phyloP scores from a whole-genome alignment of 2,329 filamentous ascomycete genomes.

The Cladosporium sp. region DNA sequence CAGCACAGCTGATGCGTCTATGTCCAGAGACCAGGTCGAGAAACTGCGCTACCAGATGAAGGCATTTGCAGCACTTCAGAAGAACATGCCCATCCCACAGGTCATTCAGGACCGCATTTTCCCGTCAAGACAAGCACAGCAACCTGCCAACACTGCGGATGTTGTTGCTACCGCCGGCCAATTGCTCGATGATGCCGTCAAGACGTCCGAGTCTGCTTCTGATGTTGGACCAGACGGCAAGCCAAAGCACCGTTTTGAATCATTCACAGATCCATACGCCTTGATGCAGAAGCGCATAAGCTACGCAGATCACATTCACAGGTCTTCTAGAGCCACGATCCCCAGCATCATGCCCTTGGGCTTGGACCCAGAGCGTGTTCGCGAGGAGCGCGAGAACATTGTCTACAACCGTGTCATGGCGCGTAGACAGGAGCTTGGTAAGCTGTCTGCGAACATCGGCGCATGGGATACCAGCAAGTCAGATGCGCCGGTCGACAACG shows the following conservation, averaged over 20 bases:
- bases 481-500: conserved; percentile 70
- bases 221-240: conserved; percentile 37
- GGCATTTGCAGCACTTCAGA: conserved; percentile 86
- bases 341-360: conserved; percentile 87
- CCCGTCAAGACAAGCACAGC: conserved; percentile 65
- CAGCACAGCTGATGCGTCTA: background rate
- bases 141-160: conserved; percentile 40
- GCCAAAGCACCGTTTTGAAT: conserved; percentile 61
- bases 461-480: conserved; percentile 77
- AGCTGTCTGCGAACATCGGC: conserved; percentile 79
- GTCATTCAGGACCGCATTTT: conserved; percentile 82
- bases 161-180: conserved; percentile 48
- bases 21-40: conserved; percentile 75
- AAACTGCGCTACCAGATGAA: conserved; percentile 82
- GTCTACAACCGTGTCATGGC: conserved; percentile 88
- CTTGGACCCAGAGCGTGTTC: conserved; percentile 80
- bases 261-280: conserved; percentile 71
- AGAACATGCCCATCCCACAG: conserved; percentile 78
- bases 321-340: conserved; percentile 75
- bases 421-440: conserved; percentile 79
- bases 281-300: conserved; percentile 60
- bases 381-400: conserved; percentile 82
- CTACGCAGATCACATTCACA: conserved; percentile 75
- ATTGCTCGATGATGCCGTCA: conserved; percentile 52
- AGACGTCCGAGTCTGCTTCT: conserved; percentile 40